Evolutionary conservation across 2,329 filamentous ascomycete genomes (phyloP).

Genomic region (Botrytis cinerea): DNA sequence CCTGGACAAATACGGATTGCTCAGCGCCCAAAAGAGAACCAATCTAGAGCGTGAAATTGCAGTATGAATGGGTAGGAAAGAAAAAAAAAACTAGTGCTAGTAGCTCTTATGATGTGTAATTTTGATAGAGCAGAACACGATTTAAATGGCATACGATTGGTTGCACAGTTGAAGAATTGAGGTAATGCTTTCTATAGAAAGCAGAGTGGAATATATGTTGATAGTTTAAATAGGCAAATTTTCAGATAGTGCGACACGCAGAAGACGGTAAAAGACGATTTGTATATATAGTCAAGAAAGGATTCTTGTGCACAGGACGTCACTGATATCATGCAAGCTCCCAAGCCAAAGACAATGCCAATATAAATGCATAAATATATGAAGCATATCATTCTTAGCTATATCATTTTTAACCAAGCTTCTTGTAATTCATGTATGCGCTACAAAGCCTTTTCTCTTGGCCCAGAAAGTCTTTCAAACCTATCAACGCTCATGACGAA

Average conservation of each 20-base stretch:
- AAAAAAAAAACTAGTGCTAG: too few species aligned
- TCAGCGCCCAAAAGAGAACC: too few species aligned
- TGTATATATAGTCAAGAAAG: neutral
- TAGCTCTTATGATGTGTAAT: neutral
- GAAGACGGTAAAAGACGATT: neutral
- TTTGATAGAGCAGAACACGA: neutral
- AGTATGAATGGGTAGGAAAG: neutral
- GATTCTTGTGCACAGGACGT: too few species aligned
- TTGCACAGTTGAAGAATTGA: neutral
- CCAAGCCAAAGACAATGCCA: neutral
- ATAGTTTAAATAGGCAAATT: neutral
- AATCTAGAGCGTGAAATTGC: neutral
- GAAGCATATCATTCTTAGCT: neutral
- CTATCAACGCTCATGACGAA: constrained; percentile 74
- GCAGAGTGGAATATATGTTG: neutral
- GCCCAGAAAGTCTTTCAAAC: constrained; percentile 66
- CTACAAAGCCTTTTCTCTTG: constrained; percentile 48
- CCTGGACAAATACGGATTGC: neutral
- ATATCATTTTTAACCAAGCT: neutral
- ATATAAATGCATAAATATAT: neutral
- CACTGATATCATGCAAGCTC: neutral
- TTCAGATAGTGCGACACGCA: neutral
- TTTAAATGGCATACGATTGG: neutral
- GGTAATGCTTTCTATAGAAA: neutral
- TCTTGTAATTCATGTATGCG: neutral